These are phyloP conservation scores for Eucalyptus polyanthemos DNA, from an alignment of 345 rosid genomes.

Conservation along the genomic window DNA sequence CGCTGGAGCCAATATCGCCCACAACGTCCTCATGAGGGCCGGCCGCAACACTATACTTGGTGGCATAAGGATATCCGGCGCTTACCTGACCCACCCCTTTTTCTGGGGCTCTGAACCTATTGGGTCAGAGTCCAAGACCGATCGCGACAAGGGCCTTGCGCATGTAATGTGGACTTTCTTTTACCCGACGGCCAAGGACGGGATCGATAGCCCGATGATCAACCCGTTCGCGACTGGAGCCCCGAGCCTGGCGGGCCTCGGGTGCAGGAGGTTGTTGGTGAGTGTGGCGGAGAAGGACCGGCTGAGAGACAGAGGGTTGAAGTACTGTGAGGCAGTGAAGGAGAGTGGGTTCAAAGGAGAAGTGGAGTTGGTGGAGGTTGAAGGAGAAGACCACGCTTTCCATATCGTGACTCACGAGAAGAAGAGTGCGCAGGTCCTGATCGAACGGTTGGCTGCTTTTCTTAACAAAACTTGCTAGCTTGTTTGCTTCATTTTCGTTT, in stretches of 20 bases:
- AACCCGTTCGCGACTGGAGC: constrained; percentile 12
- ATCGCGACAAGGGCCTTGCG: neutral
- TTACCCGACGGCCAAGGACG: constrained; percentile 6
- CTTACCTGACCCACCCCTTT: constrained; percentile 21
- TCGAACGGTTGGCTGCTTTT: constrained; percentile 24
- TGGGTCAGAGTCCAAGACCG: constrained; percentile 7
- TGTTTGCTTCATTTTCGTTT: neutral
- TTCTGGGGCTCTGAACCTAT: constrained; percentile 39
- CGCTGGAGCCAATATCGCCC: constrained; percentile 30
- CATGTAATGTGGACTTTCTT: constrained; percentile 6
- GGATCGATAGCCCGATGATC: constrained; percentile 21
- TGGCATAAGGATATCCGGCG: constrained; percentile 12
- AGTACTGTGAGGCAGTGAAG: constrained; percentile 12
- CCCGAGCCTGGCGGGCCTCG: constrained; percentile 18
- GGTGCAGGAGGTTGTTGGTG: constrained; percentile 16
- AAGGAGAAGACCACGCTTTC: constrained; percentile 28
- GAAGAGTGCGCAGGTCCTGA: constrained; percentile 7
- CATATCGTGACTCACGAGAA: constrained; percentile 13
- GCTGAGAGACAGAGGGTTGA: constrained; percentile 16
- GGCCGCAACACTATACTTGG: constrained; percentile 1
- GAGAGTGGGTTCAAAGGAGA: constrained; percentile 28
- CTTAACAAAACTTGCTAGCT: neutral
- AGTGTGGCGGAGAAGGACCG: constrained; percentile 15
- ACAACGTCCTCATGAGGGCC: constrained; percentile 12
- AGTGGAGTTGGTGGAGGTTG: constrained; percentile 9